Evolutionary conservation across 2,329 filamentous ascomycete species (phyloP).

Genomic region (Pseudogymnoascus sp.): DNA sequence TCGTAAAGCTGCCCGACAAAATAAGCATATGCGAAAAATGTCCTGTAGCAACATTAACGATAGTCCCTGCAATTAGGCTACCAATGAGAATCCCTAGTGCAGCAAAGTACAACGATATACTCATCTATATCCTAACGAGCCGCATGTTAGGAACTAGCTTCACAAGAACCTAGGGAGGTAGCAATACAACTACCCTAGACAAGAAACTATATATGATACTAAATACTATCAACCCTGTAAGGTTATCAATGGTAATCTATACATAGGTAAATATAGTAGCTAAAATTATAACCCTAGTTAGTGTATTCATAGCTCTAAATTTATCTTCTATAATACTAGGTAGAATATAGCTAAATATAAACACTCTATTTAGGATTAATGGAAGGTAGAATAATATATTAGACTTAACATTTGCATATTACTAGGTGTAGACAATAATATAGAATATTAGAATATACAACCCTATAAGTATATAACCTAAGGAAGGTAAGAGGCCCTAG

Average conservation of each 20-base stretch:
- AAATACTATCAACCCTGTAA: constrained; percentile 55
- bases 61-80: constrained; percentile 14
- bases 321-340: constrained; percentile 46
- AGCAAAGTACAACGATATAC: constrained; percentile 12
- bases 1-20: background rate
- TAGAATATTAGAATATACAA: constrained; percentile 25
- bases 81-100: constrained; percentile 14
- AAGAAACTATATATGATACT: constrained; percentile 59
- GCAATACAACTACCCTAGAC: constrained; percentile 56
- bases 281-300: constrained; percentile 43
- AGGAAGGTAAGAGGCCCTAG: no score
- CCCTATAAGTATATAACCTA: no score
- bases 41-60: background rate
- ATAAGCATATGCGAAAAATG: background rate
- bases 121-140: constrained; percentile 12
- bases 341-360: constrained; percentile 47
- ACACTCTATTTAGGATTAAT: constrained; percentile 42
- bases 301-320: constrained; percentile 45
- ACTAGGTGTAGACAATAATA: constrained; percentile 27
- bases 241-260: constrained; percentile 44
- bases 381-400: constrained; percentile 41
- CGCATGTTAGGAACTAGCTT: constrained; percentile 11
- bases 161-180: constrained; percentile 38
- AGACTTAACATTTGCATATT: constrained; percentile 38
- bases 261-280: background rate